Base-by-base conservation (phyloP, 345 rosid species). In the Litchi chinensis region DNA sequence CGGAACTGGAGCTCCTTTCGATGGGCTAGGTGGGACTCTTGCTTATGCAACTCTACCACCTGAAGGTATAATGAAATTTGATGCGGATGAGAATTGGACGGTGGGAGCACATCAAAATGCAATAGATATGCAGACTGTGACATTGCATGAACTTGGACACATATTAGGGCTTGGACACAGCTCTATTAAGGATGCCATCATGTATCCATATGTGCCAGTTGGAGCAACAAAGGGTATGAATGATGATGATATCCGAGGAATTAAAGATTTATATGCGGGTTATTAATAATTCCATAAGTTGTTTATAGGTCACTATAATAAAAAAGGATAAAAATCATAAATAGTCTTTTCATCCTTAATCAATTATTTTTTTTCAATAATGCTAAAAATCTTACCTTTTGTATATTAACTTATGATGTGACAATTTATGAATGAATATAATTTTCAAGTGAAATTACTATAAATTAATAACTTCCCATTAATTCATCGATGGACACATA, bases 61-160 rank as follows among this genome's bases (percentile, higher is more conserved):
- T 0, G 15, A 5, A 9, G 79, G 60, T 19, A 70, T n/a, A 21
- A 50, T 76, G 0, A 79, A 80, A 40, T 75, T 26, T 1, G 76
- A 75, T 15, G 71, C n/a, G 5, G 43, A 16, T 0, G 75, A 68
- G 37, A 9, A 13, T n/a, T 74, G 79, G 79, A 10, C 7, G 5
- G 39, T 40, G 15, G 65, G 65, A 37, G 56, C 57, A 0, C 11
- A 3, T 1, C 15, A 9, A 3, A 6, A 12, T 21, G 59, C 44
- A 12, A 6, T 40, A 22, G 60, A 79, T 32, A 22, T 79, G 18
- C 60, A 28, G 10, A 52, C 74, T 0, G 21, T 66, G 7, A 73
- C 50, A 5, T 44, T 79, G 32, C 82, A 79, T 79, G 82, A 79
- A 43, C 68, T 72, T 10, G 77, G 81, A 0, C 81, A 65, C 32